These are phyloP conservation scores for Trichoderma sp. DNA, from an alignment of 2,329 filamentous ascomycete species.

Conservation along the genomic window DNA sequence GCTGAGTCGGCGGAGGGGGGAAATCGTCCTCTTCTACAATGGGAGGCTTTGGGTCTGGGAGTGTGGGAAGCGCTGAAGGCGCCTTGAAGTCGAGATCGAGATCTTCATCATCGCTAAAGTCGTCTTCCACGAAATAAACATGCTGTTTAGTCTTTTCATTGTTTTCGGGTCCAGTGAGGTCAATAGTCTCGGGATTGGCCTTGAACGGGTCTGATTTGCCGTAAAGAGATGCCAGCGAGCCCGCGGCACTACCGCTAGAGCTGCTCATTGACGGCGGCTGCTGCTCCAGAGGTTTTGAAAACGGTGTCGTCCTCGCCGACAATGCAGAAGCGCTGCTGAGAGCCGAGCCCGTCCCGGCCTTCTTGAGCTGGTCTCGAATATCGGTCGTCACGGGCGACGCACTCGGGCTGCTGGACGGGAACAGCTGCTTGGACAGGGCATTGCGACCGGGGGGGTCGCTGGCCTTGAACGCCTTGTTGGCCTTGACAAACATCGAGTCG, in stretches of 20 bases:
- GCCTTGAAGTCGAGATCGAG: conserved; percentile 71
- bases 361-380: conserved; percentile 57
- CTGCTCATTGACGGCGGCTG: not conserved
- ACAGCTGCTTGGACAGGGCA: conserved; percentile 55
- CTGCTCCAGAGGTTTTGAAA: conserved; percentile 36
- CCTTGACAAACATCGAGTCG: conserved; percentile 44
- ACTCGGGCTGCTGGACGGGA: conserved; percentile 60
- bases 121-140: conserved; percentile 74
- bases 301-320: conserved; percentile 46
- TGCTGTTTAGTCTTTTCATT: conserved; percentile 37
- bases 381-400: conserved; percentile 48
- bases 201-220: conserved; percentile 54
- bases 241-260: conserved; percentile 7
- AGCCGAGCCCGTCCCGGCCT: conserved; percentile 41
- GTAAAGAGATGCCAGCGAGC: conserved; percentile 49
- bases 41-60: conserved; percentile 34
- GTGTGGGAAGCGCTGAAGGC: conserved; percentile 54
- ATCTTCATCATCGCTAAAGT: conserved; percentile 83
- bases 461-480: conserved; percentile 46
- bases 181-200: conserved; percentile 38
- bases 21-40: conserved; percentile 36
- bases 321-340: conserved; percentile 40
- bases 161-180: conserved; percentile 41
- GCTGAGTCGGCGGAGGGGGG: conserved; percentile 37
- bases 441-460: conserved; percentile 42